A percentile compares a stretch with the other conserved stretches of the same genome.
phyloP scores from a whole-genome alignment of 352 stramenopile species.

The Phytophthora podocarpi region DNA sequence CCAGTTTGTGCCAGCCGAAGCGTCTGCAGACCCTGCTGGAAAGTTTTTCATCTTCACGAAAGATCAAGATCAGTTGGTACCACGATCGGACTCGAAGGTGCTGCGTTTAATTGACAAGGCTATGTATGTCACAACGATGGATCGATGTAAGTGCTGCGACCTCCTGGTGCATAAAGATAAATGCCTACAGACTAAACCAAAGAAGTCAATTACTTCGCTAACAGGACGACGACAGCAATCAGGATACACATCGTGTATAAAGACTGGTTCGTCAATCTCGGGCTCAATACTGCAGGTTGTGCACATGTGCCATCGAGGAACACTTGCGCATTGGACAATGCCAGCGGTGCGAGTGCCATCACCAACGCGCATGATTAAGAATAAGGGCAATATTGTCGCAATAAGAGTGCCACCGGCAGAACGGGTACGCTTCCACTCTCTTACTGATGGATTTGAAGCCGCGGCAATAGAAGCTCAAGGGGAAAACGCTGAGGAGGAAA shows the following conservation, averaged over 20 bases:
- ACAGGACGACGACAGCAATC: constrained; percentile 16
- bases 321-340: constrained; percentile 62
- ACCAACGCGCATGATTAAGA: constrained; percentile 2
- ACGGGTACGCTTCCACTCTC: constrained; percentile 25
- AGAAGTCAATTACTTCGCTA: constrained; percentile 1
- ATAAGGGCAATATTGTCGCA: constrained; percentile 20
- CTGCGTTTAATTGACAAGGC: constrained; percentile 57
- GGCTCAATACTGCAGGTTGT: constrained; percentile 40
- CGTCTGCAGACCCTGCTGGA: constrained; percentile 30
- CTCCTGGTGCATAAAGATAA: constrained; percentile 15
- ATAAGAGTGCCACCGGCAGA: constrained; percentile 9
- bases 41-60: constrained; percentile 88
- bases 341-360: constrained; percentile 15
- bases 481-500: neutral
- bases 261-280: constrained; percentile 4
- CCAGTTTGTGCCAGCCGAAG: constrained; percentile 49
- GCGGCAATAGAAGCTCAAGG: constrained; percentile 9
- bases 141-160: constrained; percentile 64
- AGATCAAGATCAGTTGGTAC: constrained; percentile 80
- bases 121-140: constrained; percentile 56
- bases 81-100: constrained; percentile 71
- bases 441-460: constrained; percentile 39
- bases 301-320: constrained; percentile 60
- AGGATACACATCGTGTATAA: constrained; percentile 61
- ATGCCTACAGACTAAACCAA: neutral